Base-by-base conservation (phyloP, 129 eudicot genomes). In the Erigeron canadensis region DNA sequence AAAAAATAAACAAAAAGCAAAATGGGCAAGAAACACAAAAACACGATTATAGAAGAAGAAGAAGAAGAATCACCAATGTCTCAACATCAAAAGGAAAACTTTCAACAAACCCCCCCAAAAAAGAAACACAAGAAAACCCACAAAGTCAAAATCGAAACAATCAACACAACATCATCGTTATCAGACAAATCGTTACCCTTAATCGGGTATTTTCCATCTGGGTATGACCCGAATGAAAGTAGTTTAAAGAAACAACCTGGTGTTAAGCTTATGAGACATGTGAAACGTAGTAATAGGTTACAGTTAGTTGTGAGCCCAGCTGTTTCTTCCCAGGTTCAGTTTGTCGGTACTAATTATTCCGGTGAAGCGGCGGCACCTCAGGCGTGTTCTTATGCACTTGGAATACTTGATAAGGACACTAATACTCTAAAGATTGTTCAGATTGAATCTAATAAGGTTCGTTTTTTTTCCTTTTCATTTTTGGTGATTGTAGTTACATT, bases 311-410 rank as follows among this genome's bases (percentile, higher is more conserved):
- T 89, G 53, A 88, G 67, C 15, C 90, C 86, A 28, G 1, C 34
- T 21, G 73, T 80, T 19, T 83, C 86, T 21, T 85, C 87, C 17
- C 34, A 40, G 11, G 85, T 94, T 58, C 75, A 79, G 44, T 94
- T 87, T 22, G 84, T 89, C 0, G 99, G 99, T 2, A 87, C 93
- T 1, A 90, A 73, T 75, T 87, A 84, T 75, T 70, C 88, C 12
- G 99, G 99, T 23, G 99, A 94, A 51, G 96, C 89, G 2, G 70
- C 87, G 19, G 75, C 81, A 23, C 88, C 90, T 54, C 90, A 86
- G 76, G 12, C 84, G 6, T 83, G 96, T 60, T 78, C 86, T 69
- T 90, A 86, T 65, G 84, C 83, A 47, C 96, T 94, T 55, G 96
- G 89, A 1, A 72, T 87, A 39, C 78, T 94, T 16, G 90, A 90